Conservation (phyloP, 164 flowering plant species). For the Macadamia integrifolia region DNA sequence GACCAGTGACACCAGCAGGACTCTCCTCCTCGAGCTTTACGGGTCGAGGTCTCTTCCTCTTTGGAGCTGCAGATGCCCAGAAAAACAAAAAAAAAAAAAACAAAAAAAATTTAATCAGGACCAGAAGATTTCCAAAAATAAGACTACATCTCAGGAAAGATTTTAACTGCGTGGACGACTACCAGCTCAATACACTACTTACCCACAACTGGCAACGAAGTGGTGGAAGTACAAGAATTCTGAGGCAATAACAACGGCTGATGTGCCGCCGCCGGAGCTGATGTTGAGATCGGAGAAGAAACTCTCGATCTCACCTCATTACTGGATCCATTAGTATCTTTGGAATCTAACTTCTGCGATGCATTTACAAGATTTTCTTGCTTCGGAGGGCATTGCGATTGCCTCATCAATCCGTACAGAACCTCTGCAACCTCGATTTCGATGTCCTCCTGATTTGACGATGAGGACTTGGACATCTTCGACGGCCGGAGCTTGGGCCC, state of each 20-base stretch:
- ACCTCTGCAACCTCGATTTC: slow-evolving; percentile 98
- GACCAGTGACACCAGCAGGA: slow-evolving; percentile 21
- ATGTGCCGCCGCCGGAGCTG: slow-evolving; percentile 26
- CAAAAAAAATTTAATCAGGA: not conserved
- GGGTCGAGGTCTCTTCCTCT: slow-evolving; percentile 82
- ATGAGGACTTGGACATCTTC: slow-evolving; percentile 44
- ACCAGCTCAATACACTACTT: slow-evolving; percentile 25
- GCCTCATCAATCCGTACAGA: slow-evolving; percentile 77
- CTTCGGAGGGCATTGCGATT: slow-evolving; percentile 59
- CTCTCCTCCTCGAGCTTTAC: slow-evolving; percentile 56
- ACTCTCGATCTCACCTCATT: slow-evolving; percentile 56
- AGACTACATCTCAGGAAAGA: not conserved
- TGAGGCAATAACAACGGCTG: slow-evolving; percentile 27
- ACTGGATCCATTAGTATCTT: slow-evolving; percentile 37
- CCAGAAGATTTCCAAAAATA: not conserved
- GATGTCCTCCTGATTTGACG: slow-evolving; percentile 74
- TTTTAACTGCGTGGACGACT: not conserved
- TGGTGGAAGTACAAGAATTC: slow-evolving; percentile 36
- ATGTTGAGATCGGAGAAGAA: slow-evolving; percentile 61
- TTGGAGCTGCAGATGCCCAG: slow-evolving; percentile 57
- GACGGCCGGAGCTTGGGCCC: slow-evolving; percentile 62
- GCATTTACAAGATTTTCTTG: slow-evolving; percentile 32
- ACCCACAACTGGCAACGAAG: slow-evolving; percentile 51
- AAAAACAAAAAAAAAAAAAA: no score
- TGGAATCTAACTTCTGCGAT: slow-evolving; percentile 29